These are phyloP conservation scores for Colletotrichum tabaci DNA, from an alignment of 2,329 filamentous ascomycete species.

Conservation along the genomic window DNA sequence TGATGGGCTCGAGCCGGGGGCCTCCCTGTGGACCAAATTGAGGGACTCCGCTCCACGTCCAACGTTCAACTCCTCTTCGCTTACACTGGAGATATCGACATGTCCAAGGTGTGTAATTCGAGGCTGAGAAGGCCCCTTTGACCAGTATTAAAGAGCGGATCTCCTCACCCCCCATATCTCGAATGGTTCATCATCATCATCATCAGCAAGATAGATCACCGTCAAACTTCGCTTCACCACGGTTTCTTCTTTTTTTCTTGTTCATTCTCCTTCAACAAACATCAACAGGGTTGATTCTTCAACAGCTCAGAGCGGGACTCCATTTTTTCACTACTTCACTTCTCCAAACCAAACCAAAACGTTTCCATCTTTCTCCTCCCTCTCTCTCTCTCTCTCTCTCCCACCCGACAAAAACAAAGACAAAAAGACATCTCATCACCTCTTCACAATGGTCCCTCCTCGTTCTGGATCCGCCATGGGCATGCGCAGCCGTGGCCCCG, in stretches of 20 bases:
- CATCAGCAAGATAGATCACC: conserved; percentile 9
- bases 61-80: conserved; percentile 21
- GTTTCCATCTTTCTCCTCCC: neutral
- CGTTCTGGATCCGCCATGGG: conserved; percentile 38
- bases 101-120: too few relatives aligned
- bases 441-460: conserved; percentile 36
- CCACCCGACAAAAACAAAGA: too few relatives aligned
- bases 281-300: conserved; percentile 37
- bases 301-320: conserved; percentile 34
- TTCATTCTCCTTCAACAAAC: neutral
- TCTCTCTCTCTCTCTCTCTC: neutral
- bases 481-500: conserved; percentile 41
- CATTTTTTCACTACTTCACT: conserved; percentile 17
- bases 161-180: conserved; percentile 22
- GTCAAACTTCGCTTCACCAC: conserved; percentile 16
- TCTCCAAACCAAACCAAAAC: neutral
- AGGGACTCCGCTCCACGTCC: conserved; percentile 31
- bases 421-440: neutral
- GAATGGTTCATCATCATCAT: conserved; percentile 13
- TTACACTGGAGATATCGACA: conserved; percentile 30
- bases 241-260: conserved; percentile 18
- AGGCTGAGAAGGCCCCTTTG: neutral
- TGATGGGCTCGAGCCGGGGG: conserved; percentile 18
- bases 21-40: conserved; percentile 32
- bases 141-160: conserved; percentile 40